phyloP scores from a whole-genome alignment of 2,329 filamentous ascomycete species.

The Arthrocladium fulminans region DNA sequence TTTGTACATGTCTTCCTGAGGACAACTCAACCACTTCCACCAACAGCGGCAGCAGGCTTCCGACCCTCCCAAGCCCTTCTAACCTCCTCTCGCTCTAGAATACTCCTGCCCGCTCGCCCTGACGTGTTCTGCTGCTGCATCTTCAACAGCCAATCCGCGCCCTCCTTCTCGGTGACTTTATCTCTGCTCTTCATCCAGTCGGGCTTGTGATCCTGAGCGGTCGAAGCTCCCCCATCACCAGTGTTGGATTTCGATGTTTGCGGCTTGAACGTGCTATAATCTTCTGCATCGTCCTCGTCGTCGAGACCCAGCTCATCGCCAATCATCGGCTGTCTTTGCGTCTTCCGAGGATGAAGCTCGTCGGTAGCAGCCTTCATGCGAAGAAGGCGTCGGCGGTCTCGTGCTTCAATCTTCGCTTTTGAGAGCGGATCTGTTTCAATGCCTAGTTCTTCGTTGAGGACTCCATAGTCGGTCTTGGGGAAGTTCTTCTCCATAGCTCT shows the following conservation, averaged over 20 bases:
- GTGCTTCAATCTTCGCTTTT: not conserved
- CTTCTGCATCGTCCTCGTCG: constrained; percentile 1
- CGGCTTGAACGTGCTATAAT: not conserved
- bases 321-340: constrained; percentile 4
- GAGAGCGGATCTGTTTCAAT: not conserved
- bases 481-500: not conserved
- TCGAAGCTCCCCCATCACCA: not conserved
- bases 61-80: not conserved
- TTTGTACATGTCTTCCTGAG: too few species aligned
- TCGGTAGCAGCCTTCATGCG: not conserved
- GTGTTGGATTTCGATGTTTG: not conserved
- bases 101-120: not conserved
- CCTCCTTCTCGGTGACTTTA: not conserved
- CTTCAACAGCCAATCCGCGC: not conserved
- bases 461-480: constrained; percentile 1
- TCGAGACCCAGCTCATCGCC: constrained; percentile 7
- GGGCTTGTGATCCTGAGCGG: not conserved
- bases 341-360: not conserved
- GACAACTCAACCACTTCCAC: too few species aligned
- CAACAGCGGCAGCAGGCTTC: not conserved
- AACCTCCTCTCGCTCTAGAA: not conserved
- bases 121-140: not conserved
- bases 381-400: not conserved
- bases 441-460: constrained; percentile 4
- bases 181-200: not conserved